phyloP scores from a whole-genome alignment of 345 rosid genomes.

The Eucalyptus erythrocorys region DNA sequence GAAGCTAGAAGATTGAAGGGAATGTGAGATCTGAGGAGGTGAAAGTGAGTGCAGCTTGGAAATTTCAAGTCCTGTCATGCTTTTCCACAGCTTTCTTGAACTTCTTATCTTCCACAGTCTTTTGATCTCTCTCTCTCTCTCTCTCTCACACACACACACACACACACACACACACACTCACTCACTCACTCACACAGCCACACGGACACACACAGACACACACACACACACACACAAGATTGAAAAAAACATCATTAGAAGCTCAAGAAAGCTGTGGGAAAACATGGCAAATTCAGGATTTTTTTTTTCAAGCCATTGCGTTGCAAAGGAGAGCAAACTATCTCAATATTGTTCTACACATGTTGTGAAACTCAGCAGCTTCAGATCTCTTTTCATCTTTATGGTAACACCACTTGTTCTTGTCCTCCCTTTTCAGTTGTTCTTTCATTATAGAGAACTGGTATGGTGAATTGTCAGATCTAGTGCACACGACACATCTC shows the following conservation, averaged over 20 bases:
- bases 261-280: conserved; percentile 94
- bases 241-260: conserved; percentile 2
- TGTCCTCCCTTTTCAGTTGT: not conserved
- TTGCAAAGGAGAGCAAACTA: not conserved
- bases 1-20: not conserved
- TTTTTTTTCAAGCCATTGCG: not conserved
- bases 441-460: not conserved
- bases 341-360: not conserved
- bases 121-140: not conserved
- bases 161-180: no score
- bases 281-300: conserved; percentile 48
- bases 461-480: not conserved
- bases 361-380: not conserved
- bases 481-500: not conserved
- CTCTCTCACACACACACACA: no score
- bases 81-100: conserved; percentile 96
- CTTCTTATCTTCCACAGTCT: conserved; percentile 11
- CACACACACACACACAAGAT: not conserved
- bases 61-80: conserved; percentile 43
- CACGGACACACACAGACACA: not conserved
- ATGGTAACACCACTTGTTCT: not conserved
- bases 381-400: not conserved
- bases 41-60: not conserved
- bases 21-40: conserved; percentile 14
- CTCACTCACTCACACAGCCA: not conserved